phyloP scores from a whole-genome alignment of 169 alveolate genomes.

The Cryptosporidium ubiquitum region DNA sequence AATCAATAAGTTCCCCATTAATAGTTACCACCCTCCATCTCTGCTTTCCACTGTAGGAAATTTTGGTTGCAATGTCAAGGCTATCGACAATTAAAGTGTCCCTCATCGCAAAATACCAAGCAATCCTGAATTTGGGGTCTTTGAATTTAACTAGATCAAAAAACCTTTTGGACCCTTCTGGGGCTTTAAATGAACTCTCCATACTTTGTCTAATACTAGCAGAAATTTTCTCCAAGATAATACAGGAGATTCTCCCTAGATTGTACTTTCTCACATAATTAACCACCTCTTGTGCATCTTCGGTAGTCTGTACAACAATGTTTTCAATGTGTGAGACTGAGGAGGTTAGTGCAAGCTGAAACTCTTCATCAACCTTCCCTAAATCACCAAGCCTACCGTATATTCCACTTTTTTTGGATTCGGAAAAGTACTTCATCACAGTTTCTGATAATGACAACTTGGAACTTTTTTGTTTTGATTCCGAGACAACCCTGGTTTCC shows the following conservation, averaged over 20 bases:
- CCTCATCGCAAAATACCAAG: conserved; percentile 89
- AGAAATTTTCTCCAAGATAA: conserved; percentile 81
- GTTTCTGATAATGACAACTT: conserved; percentile 26
- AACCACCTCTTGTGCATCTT: conserved; percentile 88
- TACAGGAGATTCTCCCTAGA: conserved; percentile 89
- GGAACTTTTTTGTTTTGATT: background rate
- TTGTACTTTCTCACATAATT: conserved; percentile 87
- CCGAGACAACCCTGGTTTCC: conserved; percentile 7
- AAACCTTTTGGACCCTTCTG: conserved; percentile 82
- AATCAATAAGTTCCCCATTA: conserved; percentile 93
- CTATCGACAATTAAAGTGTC: conserved; percentile 91
- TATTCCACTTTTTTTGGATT: conserved; percentile 80
- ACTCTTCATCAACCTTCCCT: conserved; percentile 87
- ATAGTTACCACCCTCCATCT: conserved; percentile 92
- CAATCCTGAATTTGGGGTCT: conserved; percentile 81
- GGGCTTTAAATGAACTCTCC: conserved; percentile 71
- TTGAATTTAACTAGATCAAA: conserved; percentile 87
- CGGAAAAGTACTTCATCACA: conserved; percentile 16
- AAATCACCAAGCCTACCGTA: conserved; percentile 94
- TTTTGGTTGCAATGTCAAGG: conserved; percentile 88
- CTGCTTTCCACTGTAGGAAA: conserved; percentile 83
- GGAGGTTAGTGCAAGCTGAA: conserved; percentile 90
- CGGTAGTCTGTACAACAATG: conserved; percentile 90
- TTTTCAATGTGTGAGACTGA: conserved; percentile 87
- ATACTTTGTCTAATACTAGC: conserved; percentile 73